Evolutionary conservation across 257 asterid genomes (phyloP).

Genomic region (Nemophila menziesii): DNA sequence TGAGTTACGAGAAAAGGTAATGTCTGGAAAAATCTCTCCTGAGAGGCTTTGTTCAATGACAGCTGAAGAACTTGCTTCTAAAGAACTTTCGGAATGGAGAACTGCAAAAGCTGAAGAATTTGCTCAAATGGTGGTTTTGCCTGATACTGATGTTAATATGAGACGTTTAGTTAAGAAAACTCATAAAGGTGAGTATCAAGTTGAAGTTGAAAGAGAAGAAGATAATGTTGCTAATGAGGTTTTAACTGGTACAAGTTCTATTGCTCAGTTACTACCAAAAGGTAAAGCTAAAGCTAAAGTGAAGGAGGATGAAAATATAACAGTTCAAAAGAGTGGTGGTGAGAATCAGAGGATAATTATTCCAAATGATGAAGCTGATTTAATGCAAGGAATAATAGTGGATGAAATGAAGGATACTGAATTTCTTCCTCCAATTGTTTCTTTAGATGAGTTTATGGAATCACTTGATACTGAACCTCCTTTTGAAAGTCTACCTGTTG

Average conservation of each 20-base stretch:
- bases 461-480: conserved; percentile 94
- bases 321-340: conserved; percentile 25
- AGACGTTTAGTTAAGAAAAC: conserved; percentile 89
- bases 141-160: conserved; percentile 69
- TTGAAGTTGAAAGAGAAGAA: conserved; percentile 67
- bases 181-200: conserved; percentile 97
- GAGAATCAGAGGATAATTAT: conserved; percentile 61
- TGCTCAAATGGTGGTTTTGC: conserved; percentile 86
- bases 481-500: conserved; percentile 49
- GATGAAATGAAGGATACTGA: conserved; percentile 84
- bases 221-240: conserved; percentile 50
- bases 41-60: conserved; percentile 85
- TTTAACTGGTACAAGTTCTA: conserved; percentile 45
- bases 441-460: conserved; percentile 93
- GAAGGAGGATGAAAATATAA: conserved; percentile 28
- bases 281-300: conserved; percentile 19
- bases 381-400: conserved; percentile 92
- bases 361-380: conserved; percentile 80
- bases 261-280: conserved; percentile 18
- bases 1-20: conserved; percentile 78
- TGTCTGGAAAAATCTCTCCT: conserved; percentile 78
- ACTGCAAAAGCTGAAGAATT: conserved; percentile 87
- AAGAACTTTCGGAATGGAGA: conserved; percentile 95
- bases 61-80: conserved; percentile 98
- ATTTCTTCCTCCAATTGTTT: conserved; percentile 82